Base-by-base conservation (phyloP, 2,329 filamentous ascomycete genomes). In the Orbilia quercus region DNA sequence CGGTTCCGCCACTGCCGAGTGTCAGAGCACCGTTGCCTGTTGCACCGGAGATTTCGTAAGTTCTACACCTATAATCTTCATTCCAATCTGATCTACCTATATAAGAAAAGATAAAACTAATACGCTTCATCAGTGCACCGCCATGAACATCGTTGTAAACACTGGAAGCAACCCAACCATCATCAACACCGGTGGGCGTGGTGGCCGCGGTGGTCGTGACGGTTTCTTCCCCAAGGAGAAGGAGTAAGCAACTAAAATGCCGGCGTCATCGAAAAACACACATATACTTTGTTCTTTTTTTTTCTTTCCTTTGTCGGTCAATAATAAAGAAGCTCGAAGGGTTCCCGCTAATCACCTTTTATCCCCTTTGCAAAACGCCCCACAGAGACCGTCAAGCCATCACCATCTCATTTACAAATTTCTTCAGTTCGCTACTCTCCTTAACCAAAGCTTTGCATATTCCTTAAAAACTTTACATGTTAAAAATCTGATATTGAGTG, bases 91-190 rank as follows among this genome's bases (percentile, higher is more conserved):
- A n/a, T n/a, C n/a, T n/a, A n/a, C n/a, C n/a, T n/a, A n/a, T n/a
- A n/a, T n/a, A 40, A 40, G 11, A 14, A 40, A 4, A 7, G n/a
- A 6, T 28, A 54, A 16, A 36, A 3, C n/a, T 14, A 22, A 38
- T 54, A 5, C 11, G 4, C 36, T 38, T 20, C 28, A 9, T 12
- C 18, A 62, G 53, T 73, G 69, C 54, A 65, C 69, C 23, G 69
- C 69, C 5, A 60, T 73, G 69, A 65, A 60, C 54, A 55, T 73
- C 18, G 54, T 66, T 28, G 53, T 73, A 7, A 66, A 73, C 36
- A 60, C 64, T 14, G 47, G 64, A 28, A 69, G 48, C 48, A 55
- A 59, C 25, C 59, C 67, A 42, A 36, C 57, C 40, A 53, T 45
- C 16, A 36, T 48, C 51, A 67, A 67, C 18, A 44, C 16, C 9